Percentiles rank a stretch among this genome's conserved stretches.
These are phyloP conservation scores for Amaranthus hypochondriacus DNA, from an alignment of 148 eudicot species.

Conservation along the genomic window DNA sequence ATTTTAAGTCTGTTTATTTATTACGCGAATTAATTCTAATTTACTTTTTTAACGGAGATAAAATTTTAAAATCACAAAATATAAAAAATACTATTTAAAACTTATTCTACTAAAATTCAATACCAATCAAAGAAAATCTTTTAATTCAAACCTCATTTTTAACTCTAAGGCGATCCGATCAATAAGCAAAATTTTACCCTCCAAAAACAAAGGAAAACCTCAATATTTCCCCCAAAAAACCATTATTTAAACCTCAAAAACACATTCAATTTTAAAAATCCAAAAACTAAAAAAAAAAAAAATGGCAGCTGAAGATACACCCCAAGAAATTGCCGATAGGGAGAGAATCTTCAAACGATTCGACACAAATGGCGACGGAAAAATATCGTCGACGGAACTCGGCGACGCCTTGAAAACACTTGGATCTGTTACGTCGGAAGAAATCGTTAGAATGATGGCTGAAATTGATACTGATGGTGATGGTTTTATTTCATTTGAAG, in stretches of 20 bases:
- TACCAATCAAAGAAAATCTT: not conserved
- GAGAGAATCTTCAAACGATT: slow-evolving; percentile 75
- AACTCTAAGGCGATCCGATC: slow-evolving; percentile 31
- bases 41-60: not conserved
- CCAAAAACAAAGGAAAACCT: slow-evolving; percentile 26
- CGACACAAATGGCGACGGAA: slow-evolving; percentile 78
- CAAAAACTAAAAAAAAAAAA: not conserved
- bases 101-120: slow-evolving; percentile 5
- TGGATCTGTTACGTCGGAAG: slow-evolving; percentile 56
- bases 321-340: slow-evolving; percentile 57
- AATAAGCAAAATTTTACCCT: slow-evolving; percentile 11
- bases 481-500: slow-evolving; percentile 67
- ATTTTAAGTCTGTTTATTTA: no score
- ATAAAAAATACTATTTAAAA: not conserved
- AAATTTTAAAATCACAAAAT: not conserved
- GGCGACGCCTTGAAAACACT: slow-evolving; percentile 70
- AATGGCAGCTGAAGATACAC: slow-evolving; percentile 56
- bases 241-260: slow-evolving; percentile 14
- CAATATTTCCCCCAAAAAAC: not conserved
- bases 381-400: slow-evolving; percentile 71
- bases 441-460: slow-evolving; percentile 55
- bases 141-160: not conserved
- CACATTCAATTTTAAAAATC: not conserved
- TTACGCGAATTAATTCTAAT: no score
- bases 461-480: slow-evolving; percentile 82